Conservation (phyloP, 768 basidiomycete species). For the Collybia sp. region DNA sequence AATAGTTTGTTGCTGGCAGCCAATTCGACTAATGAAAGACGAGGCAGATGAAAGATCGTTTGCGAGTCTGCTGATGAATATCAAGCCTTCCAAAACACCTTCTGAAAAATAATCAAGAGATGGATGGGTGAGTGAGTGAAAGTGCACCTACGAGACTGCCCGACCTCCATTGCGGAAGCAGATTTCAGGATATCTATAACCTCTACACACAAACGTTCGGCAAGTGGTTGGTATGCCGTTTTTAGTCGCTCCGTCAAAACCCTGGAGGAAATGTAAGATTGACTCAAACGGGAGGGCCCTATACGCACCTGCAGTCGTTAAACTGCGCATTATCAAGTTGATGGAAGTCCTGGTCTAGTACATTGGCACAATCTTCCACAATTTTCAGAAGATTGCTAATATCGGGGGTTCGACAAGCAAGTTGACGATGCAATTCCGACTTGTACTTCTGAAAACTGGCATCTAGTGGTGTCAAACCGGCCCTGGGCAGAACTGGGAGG, state of each 20-base stretch:
- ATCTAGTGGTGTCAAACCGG: constrained; percentile 29
- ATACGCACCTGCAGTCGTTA: no score
- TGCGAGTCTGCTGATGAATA: constrained; percentile 47
- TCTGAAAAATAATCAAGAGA: constrained; percentile 3
- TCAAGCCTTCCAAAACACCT: constrained; percentile 27
- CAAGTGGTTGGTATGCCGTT: constrained; percentile 44
- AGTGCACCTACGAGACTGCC: constrained; percentile 29
- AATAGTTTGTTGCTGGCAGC: constrained; percentile 29
- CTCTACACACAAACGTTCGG: constrained; percentile 38
- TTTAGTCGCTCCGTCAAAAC: constrained; percentile 40
- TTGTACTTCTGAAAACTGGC: constrained; percentile 60
- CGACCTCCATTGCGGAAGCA: constrained; percentile 22
- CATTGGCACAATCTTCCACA: constrained; percentile 56
- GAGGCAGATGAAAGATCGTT: constrained; percentile 42
- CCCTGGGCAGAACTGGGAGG: constrained; percentile 40
- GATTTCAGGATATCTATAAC: constrained; percentile 37
- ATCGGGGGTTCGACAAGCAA: constrained; percentile 60
- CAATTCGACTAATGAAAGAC: constrained; percentile 37
- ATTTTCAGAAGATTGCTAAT: constrained; percentile 52
- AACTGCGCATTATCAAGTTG: constrained; percentile 16
- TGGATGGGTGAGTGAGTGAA: constrained; percentile 5
- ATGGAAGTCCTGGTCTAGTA: constrained; percentile 56
- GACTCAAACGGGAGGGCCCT: no score
- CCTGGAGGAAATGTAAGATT: constrained; percentile 10
- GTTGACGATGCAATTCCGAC: constrained; percentile 51